Evolutionary conservation across 108 stramenopile species (phyloP).

Genomic region (Nitzschia sp.): DNA sequence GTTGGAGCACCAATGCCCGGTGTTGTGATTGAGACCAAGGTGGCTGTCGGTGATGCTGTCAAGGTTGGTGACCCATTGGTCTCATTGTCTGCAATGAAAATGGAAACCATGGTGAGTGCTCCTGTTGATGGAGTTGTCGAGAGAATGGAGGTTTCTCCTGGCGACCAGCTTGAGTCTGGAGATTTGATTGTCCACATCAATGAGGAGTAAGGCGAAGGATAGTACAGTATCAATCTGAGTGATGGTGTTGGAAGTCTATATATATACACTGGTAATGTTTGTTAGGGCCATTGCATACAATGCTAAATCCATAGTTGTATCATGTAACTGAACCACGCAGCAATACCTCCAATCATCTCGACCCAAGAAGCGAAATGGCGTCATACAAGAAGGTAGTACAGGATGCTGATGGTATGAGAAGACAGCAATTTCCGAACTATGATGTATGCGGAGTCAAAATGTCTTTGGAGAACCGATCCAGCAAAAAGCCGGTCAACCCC

Average conservation of each 20-base stretch:
- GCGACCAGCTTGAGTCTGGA: slow-evolving; percentile 84
- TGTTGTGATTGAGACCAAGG: slow-evolving; percentile 90
- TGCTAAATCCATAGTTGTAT: too few species aligned
- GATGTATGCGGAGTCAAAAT: slow-evolving; percentile 45
- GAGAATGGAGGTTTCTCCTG: slow-evolving; percentile 74
- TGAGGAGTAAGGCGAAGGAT: slow-evolving; percentile 33
- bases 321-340: too few species aligned
- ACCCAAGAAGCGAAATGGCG: too few species aligned
- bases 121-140: slow-evolving; percentile 80
- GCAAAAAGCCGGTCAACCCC: slow-evolving; percentile 89
- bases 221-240: neutral
- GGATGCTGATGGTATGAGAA: too few species aligned
- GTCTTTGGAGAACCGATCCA: slow-evolving; percentile 85
- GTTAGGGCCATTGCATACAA: too few species aligned
- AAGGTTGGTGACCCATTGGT: slow-evolving; percentile 87
- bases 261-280: too few species aligned
- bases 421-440: neutral
- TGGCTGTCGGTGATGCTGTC: slow-evolving; percentile 84
- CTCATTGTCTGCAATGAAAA: slow-evolving; percentile 94
- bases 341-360: too few species aligned
- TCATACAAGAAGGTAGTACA: too few species aligned
- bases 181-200: slow-evolving; percentile 92
- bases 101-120: slow-evolving; percentile 92
- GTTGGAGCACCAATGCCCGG: slow-evolving; percentile 96
- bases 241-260: too few species aligned